Base-by-base conservation (phyloP, 2,329 filamentous ascomycete genomes). In the Dactylellina haptotyla region DNA sequence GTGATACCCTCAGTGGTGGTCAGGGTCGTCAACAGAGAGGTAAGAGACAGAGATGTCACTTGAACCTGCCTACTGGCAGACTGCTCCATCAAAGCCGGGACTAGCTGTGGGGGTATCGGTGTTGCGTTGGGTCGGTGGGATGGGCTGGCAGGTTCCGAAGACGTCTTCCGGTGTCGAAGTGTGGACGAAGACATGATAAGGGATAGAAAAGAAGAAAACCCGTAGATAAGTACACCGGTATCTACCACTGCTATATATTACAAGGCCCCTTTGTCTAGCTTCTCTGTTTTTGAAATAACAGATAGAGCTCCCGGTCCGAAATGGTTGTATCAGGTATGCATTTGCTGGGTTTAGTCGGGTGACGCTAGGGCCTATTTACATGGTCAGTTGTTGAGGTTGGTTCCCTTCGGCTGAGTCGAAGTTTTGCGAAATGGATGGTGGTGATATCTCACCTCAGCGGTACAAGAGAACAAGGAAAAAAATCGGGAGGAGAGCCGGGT, bases 1-100 rank as follows among this genome's bases (percentile, higher is more conserved):
- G 69, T 73, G 12, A 73, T 73, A n/a, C 54, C 69, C 56, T 73
- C 69, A 2, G 69, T 66, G 4, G 69, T 73, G 1, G 69, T 57
- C 25, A 73, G n/a, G 23, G 69, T 73, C 14, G 69, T 73, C 16
- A 73, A 48, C 12, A 73, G 48, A 10, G 69, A 73, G 3, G 69
- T 73, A 8, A 73, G 61, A 1, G 69, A 73, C 5, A 73, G 26
- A 26, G 67, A 45, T 4, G 67, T 72, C 61, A 72, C 54, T 45
- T 72, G 67, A 9, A 72, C 41, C 9, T 73, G 69, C 25, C 61
- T 12, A 37, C 32, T 64, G 34, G 58, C 30, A 6, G 57, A 63
- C 25, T 61, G 65, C 18, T 73, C 69, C 61, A 73, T 66, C 23
- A 66, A 16, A 37, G 62, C 32, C 25, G 45, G 28, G 20, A 30